Conservation (phyloP, 768 basidiomycete genomes). For the Russula foetens region DNA sequence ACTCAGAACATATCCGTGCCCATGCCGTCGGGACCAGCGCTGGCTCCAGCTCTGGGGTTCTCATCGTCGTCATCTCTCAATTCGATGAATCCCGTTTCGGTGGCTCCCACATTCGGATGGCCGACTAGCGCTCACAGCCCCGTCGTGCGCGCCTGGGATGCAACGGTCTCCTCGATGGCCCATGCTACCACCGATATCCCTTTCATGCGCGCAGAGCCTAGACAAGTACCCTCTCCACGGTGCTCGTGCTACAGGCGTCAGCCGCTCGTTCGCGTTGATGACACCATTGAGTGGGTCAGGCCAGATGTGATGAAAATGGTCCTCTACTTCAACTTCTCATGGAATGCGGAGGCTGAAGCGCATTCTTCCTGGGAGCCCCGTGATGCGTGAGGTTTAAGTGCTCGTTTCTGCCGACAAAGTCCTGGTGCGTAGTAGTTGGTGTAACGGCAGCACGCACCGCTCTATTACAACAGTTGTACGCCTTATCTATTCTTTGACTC, state of each 20-base stretch:
- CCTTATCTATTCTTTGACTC: too few relatives aligned
- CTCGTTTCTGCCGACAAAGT: too few relatives aligned
- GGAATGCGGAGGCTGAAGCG: slow-evolving; percentile 2
- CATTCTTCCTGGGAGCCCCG: background rate
- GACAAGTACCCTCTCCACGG: background rate
- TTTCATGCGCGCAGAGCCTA: background rate
- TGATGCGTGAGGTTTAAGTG: background rate
- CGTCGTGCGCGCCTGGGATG: background rate
- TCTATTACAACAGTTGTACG: too few relatives aligned
- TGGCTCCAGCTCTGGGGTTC: background rate
- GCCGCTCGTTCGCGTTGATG: slow-evolving; percentile 1
- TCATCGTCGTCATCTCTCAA: background rate
- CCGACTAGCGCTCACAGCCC: background rate
- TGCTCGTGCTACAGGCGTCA: background rate
- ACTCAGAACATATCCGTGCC: background rate
- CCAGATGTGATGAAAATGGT: slow-evolving; percentile 7
- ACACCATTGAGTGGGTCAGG: slow-evolving; percentile 6
- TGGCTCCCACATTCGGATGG: background rate
- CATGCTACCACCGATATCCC: background rate
- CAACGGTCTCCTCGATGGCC: background rate
- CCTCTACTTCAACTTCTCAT: background rate
- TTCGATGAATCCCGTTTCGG: background rate
- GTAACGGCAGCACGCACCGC: too few relatives aligned
- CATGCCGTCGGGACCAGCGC: background rate
- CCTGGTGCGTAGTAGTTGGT: too few relatives aligned